Evolutionary conservation across 176 grass and related monocot species (phyloP).

Genomic region (Carex myosuroides): DNA sequence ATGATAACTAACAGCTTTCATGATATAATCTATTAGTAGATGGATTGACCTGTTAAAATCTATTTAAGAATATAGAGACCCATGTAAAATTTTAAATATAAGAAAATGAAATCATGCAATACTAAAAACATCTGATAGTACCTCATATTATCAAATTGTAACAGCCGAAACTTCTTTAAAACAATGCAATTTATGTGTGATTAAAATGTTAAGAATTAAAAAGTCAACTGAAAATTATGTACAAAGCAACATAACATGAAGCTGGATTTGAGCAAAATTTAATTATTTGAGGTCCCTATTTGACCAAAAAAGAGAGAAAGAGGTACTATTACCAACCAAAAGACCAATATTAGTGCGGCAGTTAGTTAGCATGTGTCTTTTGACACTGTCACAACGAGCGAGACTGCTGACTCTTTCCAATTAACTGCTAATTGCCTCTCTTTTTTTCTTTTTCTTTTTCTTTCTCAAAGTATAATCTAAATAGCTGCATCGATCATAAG

Average conservation of each 20-base stretch:
- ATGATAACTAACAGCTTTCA: no score
- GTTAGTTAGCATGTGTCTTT: conserved; percentile 20
- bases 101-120: background rate
- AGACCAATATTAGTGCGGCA: conserved; percentile 12
- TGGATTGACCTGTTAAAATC: background rate
- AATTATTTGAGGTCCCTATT: conserved; percentile 13
- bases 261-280: background rate
- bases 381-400: background rate
- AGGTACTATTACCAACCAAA: conserved; percentile 1
- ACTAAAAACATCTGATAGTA: background rate
- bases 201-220: background rate
- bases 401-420: background rate
- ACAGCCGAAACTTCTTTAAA: background rate
- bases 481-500: background rate
- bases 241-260: background rate
- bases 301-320: conserved; percentile 1
- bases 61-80: background rate
- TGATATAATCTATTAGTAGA: background rate
- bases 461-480: background rate
- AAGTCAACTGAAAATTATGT: background rate
- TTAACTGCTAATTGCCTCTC: background rate
- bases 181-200: background rate
- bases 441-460: background rate
- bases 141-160: background rate
- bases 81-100: background rate